Conservation (phyloP, 208 protist genomes). For the Trypanosoma lewisi region DNA sequence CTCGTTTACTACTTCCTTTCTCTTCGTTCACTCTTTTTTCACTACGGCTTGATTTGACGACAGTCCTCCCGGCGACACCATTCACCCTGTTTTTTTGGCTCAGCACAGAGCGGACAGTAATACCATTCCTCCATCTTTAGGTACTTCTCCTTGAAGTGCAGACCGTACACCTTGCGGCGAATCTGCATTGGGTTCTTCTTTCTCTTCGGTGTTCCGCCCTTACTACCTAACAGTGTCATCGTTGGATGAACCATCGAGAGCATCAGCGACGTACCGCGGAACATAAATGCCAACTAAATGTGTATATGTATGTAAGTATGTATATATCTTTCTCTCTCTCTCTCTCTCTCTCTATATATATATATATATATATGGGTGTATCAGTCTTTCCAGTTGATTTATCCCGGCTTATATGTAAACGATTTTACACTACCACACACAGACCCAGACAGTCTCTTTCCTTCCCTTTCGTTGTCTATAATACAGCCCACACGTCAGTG, state of each 20-base stretch:
- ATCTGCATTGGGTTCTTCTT: slow-evolving; percentile 90
- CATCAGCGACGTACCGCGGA: slow-evolving; percentile 29
- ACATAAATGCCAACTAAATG: slow-evolving; percentile 18
- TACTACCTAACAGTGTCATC: slow-evolving; percentile 69
- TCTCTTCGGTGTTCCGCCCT: slow-evolving; percentile 88
- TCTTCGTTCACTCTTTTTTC: not conserved
- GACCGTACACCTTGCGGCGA: slow-evolving; percentile 77
- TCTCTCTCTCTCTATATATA: not conserved
- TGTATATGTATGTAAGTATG: not conserved
- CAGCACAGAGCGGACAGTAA: slow-evolving; percentile 89
- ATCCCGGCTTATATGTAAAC: no score
- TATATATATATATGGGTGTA: no score
- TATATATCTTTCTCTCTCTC: not conserved
- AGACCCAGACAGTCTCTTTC: no score
- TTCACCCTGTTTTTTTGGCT: slow-evolving; percentile 89
- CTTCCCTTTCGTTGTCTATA: no score
- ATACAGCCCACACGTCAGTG: no score
- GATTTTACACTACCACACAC: no score
- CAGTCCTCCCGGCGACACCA: slow-evolving; percentile 90
- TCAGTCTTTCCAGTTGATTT: no score
- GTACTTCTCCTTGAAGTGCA: slow-evolving; percentile 91
- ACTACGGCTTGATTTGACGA: slow-evolving; percentile 87
- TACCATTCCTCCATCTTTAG: slow-evolving; percentile 90
- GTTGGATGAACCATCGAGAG: slow-evolving; percentile 60
- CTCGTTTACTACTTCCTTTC: no score